Base-by-base conservation (phyloP, 2,329 filamentous ascomycete genomes). In the Elsinoe arachidis region DNA sequence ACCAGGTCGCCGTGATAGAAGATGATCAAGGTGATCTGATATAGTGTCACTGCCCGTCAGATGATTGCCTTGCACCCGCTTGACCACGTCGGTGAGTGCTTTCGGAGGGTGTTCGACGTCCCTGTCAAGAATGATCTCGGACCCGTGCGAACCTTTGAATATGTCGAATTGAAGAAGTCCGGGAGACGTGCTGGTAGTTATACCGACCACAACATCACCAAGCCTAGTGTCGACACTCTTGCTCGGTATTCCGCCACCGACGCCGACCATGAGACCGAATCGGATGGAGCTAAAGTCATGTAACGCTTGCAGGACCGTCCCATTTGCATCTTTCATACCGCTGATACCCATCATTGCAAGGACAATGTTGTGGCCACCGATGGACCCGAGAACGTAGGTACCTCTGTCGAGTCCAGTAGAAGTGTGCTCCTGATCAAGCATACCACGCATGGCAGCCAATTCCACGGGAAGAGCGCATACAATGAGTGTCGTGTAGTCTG, bases 1-100 rank as follows among this genome's bases (percentile, higher is more conserved):
- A 14, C 14, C 26, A 10, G 47, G 33, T 14, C 33, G n/a, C 11
- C 30, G 11, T n/a, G 10, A 15, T 9, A 35, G 15, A 5, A 52
- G 21, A 33, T n/a, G 7, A 26, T 52, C 30, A 11, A 52, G 30
- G 10, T 52, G 47, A n/a, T 23, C 26, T 3, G 2, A 14, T 17
- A 55, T 11, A 5, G 6, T 17, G 21, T 19, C 10, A 12, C 14
- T 9, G 2, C 38, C 35, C 38, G 43, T 39, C 30, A 30, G 17
- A 41, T 55, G 35, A 14, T 9, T 35, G 11, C 35, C 19, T 5
- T 43, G 12, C 9, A 55, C 34, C 15, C 35, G 17, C 10, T 43
- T 43, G n/a, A 68, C 56, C 10, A 65, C 65, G 19, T 56, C 55
- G 23, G 58, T 62, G 11, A 70, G 60, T 21, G 63, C n/a, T 9